phyloP scores from a whole-genome alignment of 495 filamentous ascomycete species.

The Penicillium coffeae region DNA sequence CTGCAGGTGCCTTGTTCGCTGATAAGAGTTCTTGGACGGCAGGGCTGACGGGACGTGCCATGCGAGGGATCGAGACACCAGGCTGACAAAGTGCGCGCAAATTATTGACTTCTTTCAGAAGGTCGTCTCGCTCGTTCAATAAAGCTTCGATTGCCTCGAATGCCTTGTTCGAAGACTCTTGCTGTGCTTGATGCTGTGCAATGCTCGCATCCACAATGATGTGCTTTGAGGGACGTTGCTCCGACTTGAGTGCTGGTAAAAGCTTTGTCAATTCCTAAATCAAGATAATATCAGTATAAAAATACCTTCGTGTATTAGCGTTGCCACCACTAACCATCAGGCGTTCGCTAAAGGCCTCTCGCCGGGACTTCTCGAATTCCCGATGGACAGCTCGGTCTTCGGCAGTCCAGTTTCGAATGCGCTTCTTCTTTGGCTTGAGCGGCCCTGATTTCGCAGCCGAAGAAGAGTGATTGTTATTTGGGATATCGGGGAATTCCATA shows the following conservation, averaged over 20 bases:
- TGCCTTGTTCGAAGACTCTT: conserved; percentile 2
- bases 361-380: conserved; percentile 17
- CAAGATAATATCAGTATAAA: neutral
- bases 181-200: conserved; percentile 11
- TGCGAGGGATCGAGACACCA: conserved; percentile 6
- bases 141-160: conserved; percentile 1
- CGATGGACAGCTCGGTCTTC: conserved; percentile 15
- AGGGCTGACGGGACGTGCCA: conserved; percentile 13
- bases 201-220: conserved; percentile 17
- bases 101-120: conserved; percentile 8
- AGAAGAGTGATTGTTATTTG: neutral
- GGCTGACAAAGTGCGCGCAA: conserved; percentile 11
- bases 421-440: conserved; percentile 14
- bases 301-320: neutral
- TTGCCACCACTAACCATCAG: conserved; percentile 3
- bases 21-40: conserved; percentile 8
- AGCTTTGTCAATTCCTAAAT: conserved; percentile 11
- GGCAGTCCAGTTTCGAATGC: conserved; percentile 15
- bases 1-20: neutral
- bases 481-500: neutral
- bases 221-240: conserved; percentile 15
- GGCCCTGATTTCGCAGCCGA: neutral
- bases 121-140: conserved; percentile 10
- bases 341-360: conserved; percentile 16
- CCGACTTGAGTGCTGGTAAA: conserved; percentile 10